Conservation (phyloP, 805 yeast species). For the Naumovozyma castellii region DNA sequence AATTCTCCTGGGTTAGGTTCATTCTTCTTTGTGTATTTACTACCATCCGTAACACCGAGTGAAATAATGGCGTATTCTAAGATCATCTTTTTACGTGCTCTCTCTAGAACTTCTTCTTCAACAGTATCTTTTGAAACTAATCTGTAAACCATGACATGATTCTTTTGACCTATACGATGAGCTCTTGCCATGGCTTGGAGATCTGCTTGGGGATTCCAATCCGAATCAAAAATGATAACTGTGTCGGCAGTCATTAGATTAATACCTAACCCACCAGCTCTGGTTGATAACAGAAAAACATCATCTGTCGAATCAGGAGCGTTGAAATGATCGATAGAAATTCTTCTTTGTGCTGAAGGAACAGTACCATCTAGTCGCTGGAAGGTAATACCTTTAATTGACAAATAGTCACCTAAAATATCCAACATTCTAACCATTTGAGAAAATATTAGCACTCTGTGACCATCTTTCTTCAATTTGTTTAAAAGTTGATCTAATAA, state of each 20-base stretch:
- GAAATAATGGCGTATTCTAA: slow-evolving; percentile 95
- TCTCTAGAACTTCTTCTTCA: slow-evolving; percentile 92
- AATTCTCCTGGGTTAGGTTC: slow-evolving; percentile 83
- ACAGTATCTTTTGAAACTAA: slow-evolving; percentile 97
- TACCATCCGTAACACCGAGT: slow-evolving; percentile 79
- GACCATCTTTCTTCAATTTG: slow-evolving; percentile 84
- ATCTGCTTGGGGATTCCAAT: slow-evolving; percentile 99
- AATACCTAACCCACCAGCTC: slow-evolving; percentile 99
- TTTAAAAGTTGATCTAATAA: slow-evolving; percentile 80
- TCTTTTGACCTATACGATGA: slow-evolving; percentile 98
- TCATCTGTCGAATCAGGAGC: slow-evolving; percentile 89
- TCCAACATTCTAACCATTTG: slow-evolving; percentile 98
- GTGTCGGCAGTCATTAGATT: slow-evolving; percentile 99
- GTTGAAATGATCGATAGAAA: slow-evolving; percentile 93
- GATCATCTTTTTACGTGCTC: slow-evolving; percentile 97
- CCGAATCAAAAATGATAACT: slow-evolving; percentile 93
- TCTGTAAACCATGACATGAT: slow-evolving; percentile 93
- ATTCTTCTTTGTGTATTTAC: slow-evolving; percentile 39
- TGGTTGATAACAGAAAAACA: slow-evolving; percentile 78
- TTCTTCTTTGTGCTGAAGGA: slow-evolving; percentile 85
- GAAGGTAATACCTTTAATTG: slow-evolving; percentile 76
- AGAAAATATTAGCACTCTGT: slow-evolving; percentile 85
- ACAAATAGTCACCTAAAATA: slow-evolving; percentile 84
- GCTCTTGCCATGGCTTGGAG: slow-evolving; percentile 99
- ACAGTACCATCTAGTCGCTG: slow-evolving; percentile 96